Evolutionary conservation across 179 eudicot genomes (phyloP), one percentile per base, ranked within the genome.

Genomic region (Silene noctiflora): DNA sequence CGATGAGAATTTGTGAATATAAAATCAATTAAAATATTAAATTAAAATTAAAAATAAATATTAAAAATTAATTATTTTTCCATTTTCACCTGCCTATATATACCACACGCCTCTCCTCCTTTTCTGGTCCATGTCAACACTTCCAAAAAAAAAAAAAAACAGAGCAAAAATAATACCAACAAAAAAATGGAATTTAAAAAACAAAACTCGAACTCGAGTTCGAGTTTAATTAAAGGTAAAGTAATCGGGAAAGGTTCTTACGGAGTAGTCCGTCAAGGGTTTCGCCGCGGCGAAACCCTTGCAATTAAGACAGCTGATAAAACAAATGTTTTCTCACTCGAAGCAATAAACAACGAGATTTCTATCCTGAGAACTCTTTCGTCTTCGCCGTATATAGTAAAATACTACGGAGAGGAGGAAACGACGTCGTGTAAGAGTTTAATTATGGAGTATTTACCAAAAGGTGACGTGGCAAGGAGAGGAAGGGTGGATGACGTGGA

Each of bases 371-470:
- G 62, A 2, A 71, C 66, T 13, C 31, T 84, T 5, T 79, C 83
- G 0, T 82, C 29, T 2, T 27, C 83, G 0, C 85, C 85, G 73
- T 84, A 31, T 14, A 39, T 84, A 0, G 80, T 83, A 0, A 42
- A 61, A 4, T 79, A 67, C 9, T 83, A 76, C 83, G 82, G 82
- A 1, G 73, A 76, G 0, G 85, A 83, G 20, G 83, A 83, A 16
- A 79, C 80, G 76, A 0, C 70, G 68, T 16, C 77, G 51, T 64
- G 56, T 20, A 73, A 85, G 78, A 89, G 83, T 56, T 78, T 92
- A 0, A 85, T 84, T 70, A 5, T 92, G 84, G 97, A 92, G 86
- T 90, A 90, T 56, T 16, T 90, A 65, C 85, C 91, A 8, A 86
- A 85, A 63, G 91, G 97, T 46, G 88, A 91, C 63, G 87, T 81